Evolutionary conservation across 2,329 filamentous ascomycete species (phyloP).

Genomic region (Diaporthe capsici): DNA sequence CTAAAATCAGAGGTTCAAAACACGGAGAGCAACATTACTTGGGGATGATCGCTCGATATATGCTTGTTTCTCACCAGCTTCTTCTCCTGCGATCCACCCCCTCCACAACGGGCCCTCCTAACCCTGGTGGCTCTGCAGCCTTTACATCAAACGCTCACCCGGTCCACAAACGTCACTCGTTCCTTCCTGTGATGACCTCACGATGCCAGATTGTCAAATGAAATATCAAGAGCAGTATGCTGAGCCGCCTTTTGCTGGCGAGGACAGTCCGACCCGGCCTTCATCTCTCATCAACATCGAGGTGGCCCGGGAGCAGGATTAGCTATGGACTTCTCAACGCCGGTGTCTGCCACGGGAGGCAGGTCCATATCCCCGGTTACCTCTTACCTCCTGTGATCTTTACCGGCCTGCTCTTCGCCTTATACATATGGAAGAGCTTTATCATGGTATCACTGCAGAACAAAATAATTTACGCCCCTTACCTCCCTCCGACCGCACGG

Average conservation of each 20-base stretch:
- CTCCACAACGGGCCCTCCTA: background rate
- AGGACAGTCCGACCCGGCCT: background rate
- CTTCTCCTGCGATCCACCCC: background rate
- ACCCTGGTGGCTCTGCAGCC: background rate
- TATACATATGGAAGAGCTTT: constrained; percentile 78
- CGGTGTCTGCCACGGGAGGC: constrained; percentile 44
- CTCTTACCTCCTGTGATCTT: constrained; percentile 79
- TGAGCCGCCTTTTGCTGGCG: constrained; percentile 34
- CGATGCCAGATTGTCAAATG: background rate
- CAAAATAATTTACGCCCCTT: constrained; percentile 86
- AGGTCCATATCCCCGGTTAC: constrained; percentile 56
- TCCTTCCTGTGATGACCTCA: background rate
- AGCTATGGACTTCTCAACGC: constrained; percentile 25
- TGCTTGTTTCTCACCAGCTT: background rate
- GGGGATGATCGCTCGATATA: background rate
- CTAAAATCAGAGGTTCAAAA: background rate
- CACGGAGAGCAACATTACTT: background rate
- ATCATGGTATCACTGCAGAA: constrained; percentile 86
- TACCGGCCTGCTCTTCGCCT: constrained; percentile 71
- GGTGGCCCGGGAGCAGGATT: background rate
- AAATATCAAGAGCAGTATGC: constrained; percentile 33
- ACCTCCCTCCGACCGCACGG: constrained; percentile 78
- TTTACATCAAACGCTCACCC: background rate
- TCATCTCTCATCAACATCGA: constrained; percentile 39
- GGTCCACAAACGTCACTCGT: background rate